Evolutionary conservation across 2,329 filamentous ascomycete genomes (phyloP).

Genomic region (Botrytis deweyae): DNA sequence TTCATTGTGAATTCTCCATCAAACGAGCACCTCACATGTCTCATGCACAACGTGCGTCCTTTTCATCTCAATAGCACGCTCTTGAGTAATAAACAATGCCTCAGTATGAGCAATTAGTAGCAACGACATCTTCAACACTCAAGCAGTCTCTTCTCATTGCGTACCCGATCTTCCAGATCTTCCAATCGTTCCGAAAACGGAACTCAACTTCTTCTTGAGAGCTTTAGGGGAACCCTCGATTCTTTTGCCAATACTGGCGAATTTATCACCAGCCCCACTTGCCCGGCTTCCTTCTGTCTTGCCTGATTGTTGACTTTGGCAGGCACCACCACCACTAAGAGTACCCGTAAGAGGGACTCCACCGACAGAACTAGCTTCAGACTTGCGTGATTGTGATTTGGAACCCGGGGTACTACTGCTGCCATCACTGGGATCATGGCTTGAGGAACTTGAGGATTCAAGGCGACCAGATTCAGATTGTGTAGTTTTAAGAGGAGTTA

Average conservation of each 20-base stretch:
- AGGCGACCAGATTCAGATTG: not conserved
- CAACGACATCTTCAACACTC: not conserved
- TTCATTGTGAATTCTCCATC: not conserved
- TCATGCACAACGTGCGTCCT: not conserved
- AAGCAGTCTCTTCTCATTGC: not conserved
- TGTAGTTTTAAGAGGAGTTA: not conserved
- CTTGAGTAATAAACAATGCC: not conserved
- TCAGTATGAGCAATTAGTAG: not conserved
- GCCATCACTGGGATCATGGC: not conserved
- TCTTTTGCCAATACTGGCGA: slow-evolving; percentile 6
- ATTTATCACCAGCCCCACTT: not conserved
- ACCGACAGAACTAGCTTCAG: not conserved
- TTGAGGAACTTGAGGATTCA: not conserved
- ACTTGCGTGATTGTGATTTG: not conserved
- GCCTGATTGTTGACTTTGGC: not conserved
- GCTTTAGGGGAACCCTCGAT: slow-evolving; percentile 2
- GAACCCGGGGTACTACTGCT: too few species aligned
- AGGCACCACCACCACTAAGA: not conserved
- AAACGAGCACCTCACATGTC: not conserved
- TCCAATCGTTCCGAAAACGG: slow-evolving; percentile 18
- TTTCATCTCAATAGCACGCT: not conserved
- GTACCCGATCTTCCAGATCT: slow-evolving; percentile 3
- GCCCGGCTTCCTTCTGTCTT: not conserved
- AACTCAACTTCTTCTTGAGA: slow-evolving; percentile 19
- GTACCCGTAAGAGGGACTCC: not conserved